phyloP scores from a whole-genome alignment of 2,329 filamentous ascomycete species.

The Pyrenochaeta sp. region DNA sequence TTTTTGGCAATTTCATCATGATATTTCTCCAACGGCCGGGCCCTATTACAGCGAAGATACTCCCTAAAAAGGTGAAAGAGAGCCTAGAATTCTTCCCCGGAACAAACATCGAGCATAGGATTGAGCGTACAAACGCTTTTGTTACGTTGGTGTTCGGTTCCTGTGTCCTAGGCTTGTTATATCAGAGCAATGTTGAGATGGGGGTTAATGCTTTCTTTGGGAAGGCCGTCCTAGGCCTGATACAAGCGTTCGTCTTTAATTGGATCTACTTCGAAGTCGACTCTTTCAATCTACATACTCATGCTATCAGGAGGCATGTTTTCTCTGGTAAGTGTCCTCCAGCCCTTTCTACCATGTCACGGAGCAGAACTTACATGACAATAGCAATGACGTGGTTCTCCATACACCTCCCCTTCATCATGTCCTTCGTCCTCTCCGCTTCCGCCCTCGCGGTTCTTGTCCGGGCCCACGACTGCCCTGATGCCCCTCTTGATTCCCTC shows the following conservation, averaged over 20 bases:
- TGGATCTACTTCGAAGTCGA: constrained; percentile 73
- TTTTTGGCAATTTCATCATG: constrained; percentile 58
- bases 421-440: constrained; percentile 68
- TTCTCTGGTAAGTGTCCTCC: constrained; percentile 48
- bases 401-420: constrained; percentile 69
- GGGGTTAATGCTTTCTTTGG: constrained; percentile 68
- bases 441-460: constrained; percentile 67
- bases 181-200: constrained; percentile 62
- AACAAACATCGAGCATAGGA: constrained; percentile 71
- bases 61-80: constrained; percentile 33
- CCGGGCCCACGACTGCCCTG: constrained; percentile 63
- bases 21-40: constrained; percentile 48
- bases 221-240: constrained; percentile 67
- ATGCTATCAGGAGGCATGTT: constrained; percentile 67
- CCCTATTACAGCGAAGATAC: constrained; percentile 18
- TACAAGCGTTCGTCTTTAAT: constrained; percentile 68
- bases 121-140: constrained; percentile 71
- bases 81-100: constrained; percentile 68
- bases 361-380: neutral
- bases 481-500: constrained; percentile 59
- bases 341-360: neutral
- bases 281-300: constrained; percentile 62
- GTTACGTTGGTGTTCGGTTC: constrained; percentile 72
- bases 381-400: constrained; percentile 63
- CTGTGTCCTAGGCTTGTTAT: constrained; percentile 68